Evolutionary conservation across 106 monocot species (phyloP).

Genomic region (Phalaenopsis aphrodite): DNA sequence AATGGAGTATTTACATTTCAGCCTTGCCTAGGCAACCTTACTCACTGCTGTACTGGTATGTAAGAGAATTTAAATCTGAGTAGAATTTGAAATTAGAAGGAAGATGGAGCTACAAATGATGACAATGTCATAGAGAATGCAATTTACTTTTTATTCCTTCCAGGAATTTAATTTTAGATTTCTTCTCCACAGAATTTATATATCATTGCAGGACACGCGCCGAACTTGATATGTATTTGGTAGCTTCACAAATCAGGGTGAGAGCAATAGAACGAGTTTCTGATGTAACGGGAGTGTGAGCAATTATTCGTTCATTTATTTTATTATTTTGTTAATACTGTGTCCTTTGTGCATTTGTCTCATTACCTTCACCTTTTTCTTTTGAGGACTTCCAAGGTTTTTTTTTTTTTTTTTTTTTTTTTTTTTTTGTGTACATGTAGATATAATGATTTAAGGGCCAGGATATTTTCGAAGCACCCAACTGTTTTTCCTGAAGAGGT

Average conservation of each 20-base stretch:
- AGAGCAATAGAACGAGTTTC: slow-evolving; percentile 83
- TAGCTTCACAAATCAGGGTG: slow-evolving; percentile 79
- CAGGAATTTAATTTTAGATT: slow-evolving; percentile 46
- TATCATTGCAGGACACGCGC: slow-evolving; percentile 79
- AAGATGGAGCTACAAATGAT: neutral
- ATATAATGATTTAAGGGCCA: slow-evolving; percentile 65
- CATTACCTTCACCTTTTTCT: neutral
- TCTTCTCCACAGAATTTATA: slow-evolving; percentile 52
- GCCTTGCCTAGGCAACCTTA: slow-evolving; percentile 93
- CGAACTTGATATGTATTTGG: slow-evolving; percentile 79
- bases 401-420: neutral
- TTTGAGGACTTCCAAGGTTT: neutral
- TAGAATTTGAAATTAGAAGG: neutral
- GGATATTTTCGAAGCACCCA: slow-evolving; percentile 85
- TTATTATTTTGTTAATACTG: neutral
- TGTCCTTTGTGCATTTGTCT: slow-evolving; percentile 2
- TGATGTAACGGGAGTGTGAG: slow-evolving; percentile 87
- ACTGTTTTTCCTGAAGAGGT: slow-evolving; percentile 91
- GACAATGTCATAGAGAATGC: neutral
- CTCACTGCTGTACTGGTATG: slow-evolving; percentile 92
- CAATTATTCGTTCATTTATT: neutral
- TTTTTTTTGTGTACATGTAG: slow-evolving; percentile 24
- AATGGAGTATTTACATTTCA: slow-evolving; percentile 85
- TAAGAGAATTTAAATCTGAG: neutral
- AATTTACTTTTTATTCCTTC: neutral